phyloP scores from a whole-genome alignment of 192 early-diverging fungal genomes.

The Coemansia sp. region DNA sequence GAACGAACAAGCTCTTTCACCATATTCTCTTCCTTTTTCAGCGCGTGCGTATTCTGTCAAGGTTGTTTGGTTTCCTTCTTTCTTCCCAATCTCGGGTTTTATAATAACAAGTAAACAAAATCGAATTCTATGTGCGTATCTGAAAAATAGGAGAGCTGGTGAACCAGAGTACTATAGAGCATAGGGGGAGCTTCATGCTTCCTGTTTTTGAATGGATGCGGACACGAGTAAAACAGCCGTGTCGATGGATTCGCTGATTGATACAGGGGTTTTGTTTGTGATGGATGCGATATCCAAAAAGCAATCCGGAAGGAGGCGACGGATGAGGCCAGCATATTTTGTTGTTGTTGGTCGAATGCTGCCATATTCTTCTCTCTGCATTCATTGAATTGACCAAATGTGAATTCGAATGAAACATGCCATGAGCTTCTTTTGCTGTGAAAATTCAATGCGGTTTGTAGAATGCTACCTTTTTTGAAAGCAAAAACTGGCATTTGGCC shows the following conservation, averaged over 20 bases:
- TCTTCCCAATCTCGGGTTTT: constrained; percentile 40
- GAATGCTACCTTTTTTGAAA: too few species aligned
- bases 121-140: constrained; percentile 51
- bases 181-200: neutral
- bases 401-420: too few species aligned
- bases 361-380: too few species aligned
- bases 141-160: neutral
- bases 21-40: neutral
- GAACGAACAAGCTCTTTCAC: neutral
- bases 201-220: neutral
- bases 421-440: too few species aligned
- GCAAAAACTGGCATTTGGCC: neutral
- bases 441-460: neutral
- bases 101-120: constrained; percentile 29
- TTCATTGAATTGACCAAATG: too few species aligned
- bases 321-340: too few species aligned
- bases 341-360: too few species aligned
- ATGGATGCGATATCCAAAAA: constrained; percentile 3
- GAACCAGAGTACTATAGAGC: neutral
- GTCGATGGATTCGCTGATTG: constrained; percentile 7
- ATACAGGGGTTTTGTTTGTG: neutral
- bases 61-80: constrained; percentile 17
- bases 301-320: neutral
- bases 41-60: neutral
- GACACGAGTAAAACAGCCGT: neutral